Evolutionary conservation across 345 rosid species (phyloP).

Genomic region (Eucalyptus regnans): DNA sequence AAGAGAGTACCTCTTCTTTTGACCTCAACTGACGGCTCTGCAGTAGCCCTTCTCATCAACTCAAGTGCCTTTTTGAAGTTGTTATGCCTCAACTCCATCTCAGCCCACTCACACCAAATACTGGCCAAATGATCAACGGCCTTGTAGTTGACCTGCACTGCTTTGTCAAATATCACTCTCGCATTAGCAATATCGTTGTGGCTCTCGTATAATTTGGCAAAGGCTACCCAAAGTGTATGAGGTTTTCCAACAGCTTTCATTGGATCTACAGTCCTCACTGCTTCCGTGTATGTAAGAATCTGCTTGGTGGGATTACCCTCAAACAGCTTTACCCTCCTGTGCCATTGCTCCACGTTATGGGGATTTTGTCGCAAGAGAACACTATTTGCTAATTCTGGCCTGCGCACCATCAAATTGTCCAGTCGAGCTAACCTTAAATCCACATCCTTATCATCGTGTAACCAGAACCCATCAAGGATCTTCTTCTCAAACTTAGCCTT

Average conservation of each 20-base stretch:
- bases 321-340: conserved; percentile 82
- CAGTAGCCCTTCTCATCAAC: conserved; percentile 89
- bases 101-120: conserved; percentile 98
- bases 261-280: conserved; percentile 91
- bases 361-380: conserved; percentile 94
- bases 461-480: conserved; percentile 77
- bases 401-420: conserved; percentile 70
- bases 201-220: conserved; percentile 79
- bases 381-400: conserved; percentile 89
- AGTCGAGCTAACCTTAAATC: conserved; percentile 80
- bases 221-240: conserved; percentile 90
- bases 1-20: conserved; percentile 56
- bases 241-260: conserved; percentile 99
- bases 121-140: conserved; percentile 87
- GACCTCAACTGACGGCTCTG: conserved; percentile 94
- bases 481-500: conserved; percentile 61
- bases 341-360: conserved; percentile 98
- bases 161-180: conserved; percentile 93
- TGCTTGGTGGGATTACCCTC: conserved; percentile 86
- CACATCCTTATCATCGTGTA: conserved; percentile 73
- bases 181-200: conserved; percentile 77
- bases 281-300: conserved; percentile 88
- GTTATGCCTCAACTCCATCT: conserved; percentile 85
- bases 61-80: conserved; percentile 84
- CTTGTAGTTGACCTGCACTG: conserved; percentile 91